Percentiles rank a stretch among this genome's conserved stretches.
These are phyloP conservation scores for Polytrichum commune DNA, from an alignment of 225 moss, liverwort and hornwort genomes.

Conservation along the genomic window DNA sequence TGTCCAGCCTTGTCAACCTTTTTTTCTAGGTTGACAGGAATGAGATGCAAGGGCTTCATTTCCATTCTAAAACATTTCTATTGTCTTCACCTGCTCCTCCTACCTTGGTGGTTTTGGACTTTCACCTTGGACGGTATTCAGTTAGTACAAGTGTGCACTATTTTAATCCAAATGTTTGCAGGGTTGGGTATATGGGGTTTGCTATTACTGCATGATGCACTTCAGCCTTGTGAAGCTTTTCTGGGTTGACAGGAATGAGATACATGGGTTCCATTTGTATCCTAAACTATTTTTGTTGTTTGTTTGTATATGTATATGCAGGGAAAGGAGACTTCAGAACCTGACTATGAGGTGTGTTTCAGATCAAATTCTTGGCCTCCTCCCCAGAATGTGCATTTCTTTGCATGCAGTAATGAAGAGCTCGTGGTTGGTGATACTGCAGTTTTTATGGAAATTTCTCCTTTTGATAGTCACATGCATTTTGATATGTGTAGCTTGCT, in stretches of 20 bases:
- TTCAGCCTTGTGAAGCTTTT: neutral
- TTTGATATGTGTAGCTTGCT: no score
- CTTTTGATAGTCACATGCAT: no score
- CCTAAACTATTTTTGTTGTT: neutral
- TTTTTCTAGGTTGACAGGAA: neutral
- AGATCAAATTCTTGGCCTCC: neutral
- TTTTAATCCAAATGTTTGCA: neutral
- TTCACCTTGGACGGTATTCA: neutral
- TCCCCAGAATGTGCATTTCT: neutral
- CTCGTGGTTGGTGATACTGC: neutral
- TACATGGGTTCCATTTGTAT: neutral
- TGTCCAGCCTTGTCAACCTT: neutral
- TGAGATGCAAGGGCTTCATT: neutral
- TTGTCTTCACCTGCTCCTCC: neutral
- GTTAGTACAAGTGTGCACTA: no score
- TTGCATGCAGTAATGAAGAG: neutral
- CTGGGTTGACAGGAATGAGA: neutral
- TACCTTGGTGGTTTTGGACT: neutral
- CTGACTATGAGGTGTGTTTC: constrained; percentile 73
- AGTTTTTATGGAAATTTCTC: neutral
- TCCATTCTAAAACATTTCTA: neutral
- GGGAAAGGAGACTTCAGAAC: constrained; percentile 99
- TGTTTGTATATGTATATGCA: constrained; percentile 16
- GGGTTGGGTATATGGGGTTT: no score
- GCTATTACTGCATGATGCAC: no score